Evolutionary conservation across 495 filamentous ascomycete species (phyloP).

Genomic region (Podospora didyma): DNA sequence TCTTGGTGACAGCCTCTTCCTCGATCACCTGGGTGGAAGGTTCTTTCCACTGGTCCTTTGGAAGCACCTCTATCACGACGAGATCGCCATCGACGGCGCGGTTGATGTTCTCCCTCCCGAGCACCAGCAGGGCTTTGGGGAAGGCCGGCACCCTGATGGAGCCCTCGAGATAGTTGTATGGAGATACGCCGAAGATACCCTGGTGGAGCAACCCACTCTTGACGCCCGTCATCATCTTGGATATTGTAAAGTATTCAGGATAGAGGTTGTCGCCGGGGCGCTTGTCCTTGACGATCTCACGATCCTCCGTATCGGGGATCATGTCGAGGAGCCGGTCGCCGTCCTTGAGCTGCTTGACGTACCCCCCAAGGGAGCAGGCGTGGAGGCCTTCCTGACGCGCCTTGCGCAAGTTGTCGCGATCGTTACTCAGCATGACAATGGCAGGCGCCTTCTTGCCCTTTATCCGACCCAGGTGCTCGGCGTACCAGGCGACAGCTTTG

Average conservation of each 20-base stretch:
- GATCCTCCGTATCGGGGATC: slow-evolving; percentile 74
- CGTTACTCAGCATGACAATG: slow-evolving; percentile 91
- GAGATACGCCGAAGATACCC: slow-evolving; percentile 91
- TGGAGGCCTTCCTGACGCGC: slow-evolving; percentile 70
- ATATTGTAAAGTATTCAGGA: slow-evolving; percentile 74
- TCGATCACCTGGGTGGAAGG: slow-evolving; percentile 94
- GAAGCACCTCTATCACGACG: slow-evolving; percentile 87
- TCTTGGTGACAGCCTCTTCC: slow-evolving; percentile 85
- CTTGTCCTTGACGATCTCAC: slow-evolving; percentile 56
- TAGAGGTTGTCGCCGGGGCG: slow-evolving; percentile 71
- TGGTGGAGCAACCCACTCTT: slow-evolving; percentile 85
- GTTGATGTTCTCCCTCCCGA: slow-evolving; percentile 97
- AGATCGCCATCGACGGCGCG: slow-evolving; percentile 85
- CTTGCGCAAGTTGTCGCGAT: slow-evolving; percentile 80
- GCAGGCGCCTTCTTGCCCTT: slow-evolving; percentile 61
- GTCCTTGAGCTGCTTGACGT: slow-evolving; percentile 80
- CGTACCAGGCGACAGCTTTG: slow-evolving; percentile 84
- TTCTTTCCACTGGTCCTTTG: slow-evolving; percentile 92
- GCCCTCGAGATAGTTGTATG: slow-evolving; percentile 95
- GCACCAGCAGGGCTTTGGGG: slow-evolving; percentile 77
- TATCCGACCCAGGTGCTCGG: slow-evolving; percentile 65
- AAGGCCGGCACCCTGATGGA: slow-evolving; percentile 86
- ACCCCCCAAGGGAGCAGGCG: slow-evolving; percentile 65
- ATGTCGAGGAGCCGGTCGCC: slow-evolving; percentile 86
- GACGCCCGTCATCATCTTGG: slow-evolving; percentile 92